These are phyloP conservation scores for Backusella mclennaniae DNA, from an alignment of 192 early-diverging fungal genomes.

Conservation along the genomic window DNA sequence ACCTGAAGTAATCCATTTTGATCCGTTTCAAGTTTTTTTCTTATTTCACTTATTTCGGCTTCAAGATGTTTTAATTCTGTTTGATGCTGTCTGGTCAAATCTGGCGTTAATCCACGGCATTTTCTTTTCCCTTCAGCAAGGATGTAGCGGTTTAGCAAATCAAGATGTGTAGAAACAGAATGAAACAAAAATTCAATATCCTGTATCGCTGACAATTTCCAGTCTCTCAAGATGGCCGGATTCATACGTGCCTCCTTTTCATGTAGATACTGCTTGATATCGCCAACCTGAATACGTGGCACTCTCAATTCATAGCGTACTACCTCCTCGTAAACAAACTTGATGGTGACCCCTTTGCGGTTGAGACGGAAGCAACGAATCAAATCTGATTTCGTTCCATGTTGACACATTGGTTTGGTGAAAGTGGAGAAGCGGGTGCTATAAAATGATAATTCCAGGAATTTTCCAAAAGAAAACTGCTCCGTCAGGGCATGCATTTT, in stretches of 20 bases:
- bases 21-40: constrained; percentile 22
- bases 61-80: background rate
- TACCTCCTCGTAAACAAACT: constrained; percentile 69
- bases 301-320: constrained; percentile 65
- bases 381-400: constrained; percentile 47
- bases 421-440: constrained; percentile 52
- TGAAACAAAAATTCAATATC: constrained; percentile 22
- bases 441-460: constrained; percentile 85
- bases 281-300: constrained; percentile 54
- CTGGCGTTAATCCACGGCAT: background rate
- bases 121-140: constrained; percentile 6
- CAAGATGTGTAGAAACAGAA: background rate
- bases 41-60: background rate
- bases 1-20: constrained; percentile 33
- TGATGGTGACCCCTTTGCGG: constrained; percentile 61
- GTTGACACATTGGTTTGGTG: constrained; percentile 50
- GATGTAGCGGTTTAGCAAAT: background rate
- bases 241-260: background rate
- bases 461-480: constrained; percentile 93
- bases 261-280: background rate
- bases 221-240: background rate
- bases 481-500: constrained; percentile 71
- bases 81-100: background rate
- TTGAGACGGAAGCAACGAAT: constrained; percentile 67
- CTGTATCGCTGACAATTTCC: constrained; percentile 21